Conservation (phyloP, 805 yeast genomes). For the Hanseniaspora hatyaiensis region DNA sequence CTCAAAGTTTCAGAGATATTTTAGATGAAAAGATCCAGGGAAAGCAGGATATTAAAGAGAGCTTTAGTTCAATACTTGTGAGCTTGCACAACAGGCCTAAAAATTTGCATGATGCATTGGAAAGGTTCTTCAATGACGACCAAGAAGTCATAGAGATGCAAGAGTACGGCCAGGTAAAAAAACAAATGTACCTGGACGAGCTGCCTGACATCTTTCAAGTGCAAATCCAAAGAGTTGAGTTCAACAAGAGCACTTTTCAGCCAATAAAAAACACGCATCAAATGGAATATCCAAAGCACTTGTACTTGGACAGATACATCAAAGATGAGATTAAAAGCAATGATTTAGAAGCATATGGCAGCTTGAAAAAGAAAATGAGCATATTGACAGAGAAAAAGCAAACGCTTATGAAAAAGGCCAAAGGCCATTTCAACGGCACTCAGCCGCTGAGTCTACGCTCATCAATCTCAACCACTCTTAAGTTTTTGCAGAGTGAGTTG, state of each 20-base stretch:
- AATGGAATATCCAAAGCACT: slow-evolving; percentile 60
- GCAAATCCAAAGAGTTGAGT: slow-evolving; percentile 89
- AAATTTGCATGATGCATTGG: slow-evolving; percentile 82
- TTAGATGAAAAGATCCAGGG: slow-evolving; percentile 21
- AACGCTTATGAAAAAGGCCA: slow-evolving; percentile 29
- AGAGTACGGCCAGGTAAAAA: slow-evolving; percentile 58
- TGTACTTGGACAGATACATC: slow-evolving; percentile 78
- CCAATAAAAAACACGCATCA: slow-evolving; percentile 78
- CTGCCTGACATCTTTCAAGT: slow-evolving; percentile 78
- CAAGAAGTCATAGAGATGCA: slow-evolving; percentile 60
- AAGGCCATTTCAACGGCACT: slow-evolving; percentile 26
- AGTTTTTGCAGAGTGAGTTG: slow-evolving; percentile 40
- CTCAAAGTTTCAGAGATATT: slow-evolving; percentile 57
- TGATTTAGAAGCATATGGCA: slow-evolving; percentile 22
- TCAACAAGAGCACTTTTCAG: slow-evolving; percentile 57
- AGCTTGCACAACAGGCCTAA: slow-evolving; percentile 82
- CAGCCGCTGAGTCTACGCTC: slow-evolving; percentile 35
- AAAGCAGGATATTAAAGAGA: slow-evolving; percentile 43
- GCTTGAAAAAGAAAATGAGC: slow-evolving; percentile 49
- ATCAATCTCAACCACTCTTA: slow-evolving; percentile 44
- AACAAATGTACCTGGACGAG: slow-evolving; percentile 57
- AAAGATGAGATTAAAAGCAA: slow-evolving; percentile 43
- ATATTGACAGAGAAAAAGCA: slow-evolving; percentile 36
- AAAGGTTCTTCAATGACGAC: slow-evolving; percentile 53
- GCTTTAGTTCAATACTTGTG: slow-evolving; percentile 71